A percentile compares a stretch with the other conserved stretches of the same genome.
Evolutionary conservation across 1,284 basidiomycete species (phyloP).

Genomic region (Meira miltonrushii): DNA sequence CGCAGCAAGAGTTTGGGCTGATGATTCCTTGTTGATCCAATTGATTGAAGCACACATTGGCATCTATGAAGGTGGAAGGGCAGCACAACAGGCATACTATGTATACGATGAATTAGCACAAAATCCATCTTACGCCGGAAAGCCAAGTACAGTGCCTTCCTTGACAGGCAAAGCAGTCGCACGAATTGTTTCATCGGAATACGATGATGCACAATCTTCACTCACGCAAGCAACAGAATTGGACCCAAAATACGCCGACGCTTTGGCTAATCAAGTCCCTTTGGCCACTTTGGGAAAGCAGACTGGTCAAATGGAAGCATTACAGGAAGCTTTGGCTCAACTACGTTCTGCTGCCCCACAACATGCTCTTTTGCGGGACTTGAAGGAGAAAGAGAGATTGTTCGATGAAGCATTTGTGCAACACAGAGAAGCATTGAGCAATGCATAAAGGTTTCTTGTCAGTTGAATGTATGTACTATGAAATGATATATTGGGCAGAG

Average conservation of each 20-base stretch:
- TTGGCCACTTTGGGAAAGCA: conserved; percentile 12
- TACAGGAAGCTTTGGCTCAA: conserved; percentile 1
- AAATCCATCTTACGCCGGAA: conserved; percentile 26
- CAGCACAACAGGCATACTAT: conserved; percentile 51
- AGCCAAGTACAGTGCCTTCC: conserved; percentile 24
- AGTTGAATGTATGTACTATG: not conserved
- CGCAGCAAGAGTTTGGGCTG: conserved; percentile 43
- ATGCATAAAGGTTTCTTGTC: not conserved
- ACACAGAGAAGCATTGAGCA: conserved; percentile 8
- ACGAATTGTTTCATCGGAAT: conserved; percentile 31
- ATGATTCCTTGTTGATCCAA: conserved; percentile 48
- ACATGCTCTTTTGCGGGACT: conserved; percentile 1
- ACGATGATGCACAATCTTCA: conserved; percentile 20
- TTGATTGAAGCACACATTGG: conserved; percentile 51
- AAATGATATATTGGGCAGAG: not conserved
- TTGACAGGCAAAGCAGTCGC: conserved; percentile 45
- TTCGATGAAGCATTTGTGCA: conserved; percentile 3
- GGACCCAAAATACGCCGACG: conserved; percentile 21
- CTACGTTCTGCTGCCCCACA: not conserved
- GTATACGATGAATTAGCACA: conserved; percentile 51
- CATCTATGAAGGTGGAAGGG: conserved; percentile 37
- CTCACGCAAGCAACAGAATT: conserved; percentile 30
- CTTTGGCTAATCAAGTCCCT: conserved; percentile 27
- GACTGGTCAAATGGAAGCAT: not conserved
- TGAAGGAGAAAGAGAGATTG: conserved; percentile 3